Evolutionary conservation across 2,329 filamentous ascomycete genomes (phyloP).

Genomic region (Neofusicoccum umdonicola): DNA sequence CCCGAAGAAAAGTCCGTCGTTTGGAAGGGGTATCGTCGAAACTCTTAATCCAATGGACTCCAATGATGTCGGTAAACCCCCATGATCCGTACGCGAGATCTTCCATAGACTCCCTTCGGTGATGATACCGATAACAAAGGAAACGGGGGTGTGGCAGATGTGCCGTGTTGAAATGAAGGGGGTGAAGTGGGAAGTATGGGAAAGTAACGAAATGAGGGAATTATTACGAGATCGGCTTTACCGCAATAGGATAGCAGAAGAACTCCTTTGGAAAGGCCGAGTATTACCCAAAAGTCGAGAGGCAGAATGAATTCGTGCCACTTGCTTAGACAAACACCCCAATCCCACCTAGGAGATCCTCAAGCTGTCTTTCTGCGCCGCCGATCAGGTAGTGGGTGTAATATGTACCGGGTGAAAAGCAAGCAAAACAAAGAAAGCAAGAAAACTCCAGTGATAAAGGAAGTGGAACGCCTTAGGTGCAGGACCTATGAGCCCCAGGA

Average conservation of each 20-base stretch:
- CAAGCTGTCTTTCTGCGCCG: too few relatives aligned
- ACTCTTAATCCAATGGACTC: conserved; percentile 10
- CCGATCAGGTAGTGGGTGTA: not conserved
- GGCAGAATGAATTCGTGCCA: not conserved
- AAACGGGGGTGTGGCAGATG: not conserved
- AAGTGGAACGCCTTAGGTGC: not conserved
- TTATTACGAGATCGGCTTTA: not conserved
- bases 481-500: not conserved
- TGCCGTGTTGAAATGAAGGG: not conserved
- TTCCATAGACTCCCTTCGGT: not conserved
- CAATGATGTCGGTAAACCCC: conserved; percentile 1
- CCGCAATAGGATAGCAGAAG: not conserved
- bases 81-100: conserved; percentile 1
- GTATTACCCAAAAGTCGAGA: not conserved
- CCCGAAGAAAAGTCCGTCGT: not conserved
- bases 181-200: not conserved
- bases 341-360: too few relatives aligned
- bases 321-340: too few relatives aligned
- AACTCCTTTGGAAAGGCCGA: not conserved
- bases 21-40: conserved; percentile 7
- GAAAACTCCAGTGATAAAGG: not conserved
- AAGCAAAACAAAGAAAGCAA: not conserved
- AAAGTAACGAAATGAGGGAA: not conserved
- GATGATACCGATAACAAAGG: not conserved
- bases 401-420: conserved; percentile 3